Evolutionary conservation across 805 yeast genomes (phyloP).

Genomic region (Tetrapisispora iriomotensis): DNA sequence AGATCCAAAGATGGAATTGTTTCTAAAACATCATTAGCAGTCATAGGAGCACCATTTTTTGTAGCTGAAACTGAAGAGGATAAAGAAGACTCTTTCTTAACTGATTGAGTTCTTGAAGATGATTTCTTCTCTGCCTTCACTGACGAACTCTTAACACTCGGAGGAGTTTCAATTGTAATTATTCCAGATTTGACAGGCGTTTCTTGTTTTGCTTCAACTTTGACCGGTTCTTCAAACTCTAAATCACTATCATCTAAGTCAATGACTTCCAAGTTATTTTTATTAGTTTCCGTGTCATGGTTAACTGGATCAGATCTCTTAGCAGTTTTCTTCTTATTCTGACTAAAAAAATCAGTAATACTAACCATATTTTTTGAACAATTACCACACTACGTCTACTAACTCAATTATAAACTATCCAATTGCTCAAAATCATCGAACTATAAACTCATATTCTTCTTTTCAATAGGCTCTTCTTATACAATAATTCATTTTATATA

Average conservation of each 20-base stretch:
- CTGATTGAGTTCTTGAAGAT: background rate
- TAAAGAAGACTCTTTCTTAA: background rate
- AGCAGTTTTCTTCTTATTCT: slow-evolving; percentile 7
- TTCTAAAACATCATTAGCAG: slow-evolving; percentile 33
- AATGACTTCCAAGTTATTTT: slow-evolving; percentile 3
- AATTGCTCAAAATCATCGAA: background rate
- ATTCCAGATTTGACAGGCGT: background rate
- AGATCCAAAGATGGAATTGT: slow-evolving; percentile 69
- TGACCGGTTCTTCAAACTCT: slow-evolving; percentile 1
- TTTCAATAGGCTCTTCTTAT: too few relatives aligned
- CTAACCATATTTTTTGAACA: slow-evolving; percentile 26
- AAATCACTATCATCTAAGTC: slow-evolving; percentile 10
- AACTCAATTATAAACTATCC: too few relatives aligned
- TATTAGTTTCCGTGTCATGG: background rate
- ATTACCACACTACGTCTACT: too few relatives aligned
- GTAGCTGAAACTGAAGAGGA: too few relatives aligned
- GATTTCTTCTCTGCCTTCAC: background rate
- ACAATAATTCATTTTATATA: too few relatives aligned
- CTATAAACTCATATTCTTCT: too few relatives aligned
- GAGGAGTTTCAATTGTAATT: background rate
- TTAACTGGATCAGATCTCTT: background rate
- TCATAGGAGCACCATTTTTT: slow-evolving; percentile 1
- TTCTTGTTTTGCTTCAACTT: too few relatives aligned
- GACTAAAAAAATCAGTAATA: slow-evolving; percentile 34
- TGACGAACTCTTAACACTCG: background rate